Conservation (phyloP, 2,329 filamentous ascomycete species). For the Colletotrichum orchidophilum region DNA sequence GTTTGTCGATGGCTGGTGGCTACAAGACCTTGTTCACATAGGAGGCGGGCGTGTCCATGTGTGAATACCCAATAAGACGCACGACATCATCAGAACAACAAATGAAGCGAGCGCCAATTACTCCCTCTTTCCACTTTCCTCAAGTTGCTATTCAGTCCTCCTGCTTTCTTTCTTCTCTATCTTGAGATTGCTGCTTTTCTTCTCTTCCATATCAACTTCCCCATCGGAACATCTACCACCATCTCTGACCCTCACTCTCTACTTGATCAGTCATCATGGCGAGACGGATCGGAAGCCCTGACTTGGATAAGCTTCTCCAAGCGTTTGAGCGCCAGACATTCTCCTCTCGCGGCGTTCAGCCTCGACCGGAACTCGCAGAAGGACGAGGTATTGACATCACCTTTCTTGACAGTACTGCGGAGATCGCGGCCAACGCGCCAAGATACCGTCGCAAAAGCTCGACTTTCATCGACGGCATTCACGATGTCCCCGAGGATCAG, state of each 20-base stretch:
- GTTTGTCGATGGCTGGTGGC: not conserved
- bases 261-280: not conserved
- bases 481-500: conserved; percentile 84
- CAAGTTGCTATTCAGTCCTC: not conserved
- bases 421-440: conserved; percentile 90
- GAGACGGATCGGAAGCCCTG: not conserved
- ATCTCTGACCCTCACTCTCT: not conserved
- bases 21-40: not conserved
- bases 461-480: conserved; percentile 96
- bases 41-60: not conserved
- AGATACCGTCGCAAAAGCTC: conserved; percentile 92
- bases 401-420: conserved; percentile 73
- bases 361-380: conserved; percentile 33
- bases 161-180: not conserved
- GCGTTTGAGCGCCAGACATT: too few species aligned
- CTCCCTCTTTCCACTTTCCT: not conserved
- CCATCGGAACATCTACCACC: too few species aligned
- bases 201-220: not conserved
- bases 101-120: not conserved
- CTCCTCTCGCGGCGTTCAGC: not conserved
- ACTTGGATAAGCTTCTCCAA: not conserved
- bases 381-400: conserved; percentile 40
- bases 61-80: not conserved
- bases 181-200: not conserved
- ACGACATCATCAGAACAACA: not conserved